A percentile compares a stretch with the other conserved stretches of the same genome.
Conservation (phyloP, 768 basidiomycete genomes). For the Boletellus ananiceps region DNA sequence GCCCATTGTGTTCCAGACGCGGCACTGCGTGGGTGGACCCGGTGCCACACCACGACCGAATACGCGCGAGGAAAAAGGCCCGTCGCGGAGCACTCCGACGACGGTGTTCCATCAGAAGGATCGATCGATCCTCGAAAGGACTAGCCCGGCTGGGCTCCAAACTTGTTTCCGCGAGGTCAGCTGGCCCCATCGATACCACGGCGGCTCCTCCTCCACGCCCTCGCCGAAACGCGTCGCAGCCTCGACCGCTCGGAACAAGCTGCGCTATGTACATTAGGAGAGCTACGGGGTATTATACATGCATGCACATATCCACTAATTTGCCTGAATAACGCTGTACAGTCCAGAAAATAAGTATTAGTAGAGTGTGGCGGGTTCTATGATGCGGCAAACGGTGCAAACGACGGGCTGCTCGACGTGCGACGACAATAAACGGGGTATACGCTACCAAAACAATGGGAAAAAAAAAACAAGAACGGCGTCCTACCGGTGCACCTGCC, state of each 20-base stretch:
- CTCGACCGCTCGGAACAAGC: constrained; percentile 11
- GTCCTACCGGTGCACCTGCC: constrained; percentile 54
- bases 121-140: constrained; percentile 24
- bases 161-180: constrained; percentile 9
- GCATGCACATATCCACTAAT: constrained; percentile 37
- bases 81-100: too few species aligned
- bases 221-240: constrained; percentile 8
- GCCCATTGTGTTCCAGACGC: too few species aligned
- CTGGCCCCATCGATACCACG: constrained; percentile 1
- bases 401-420: constrained; percentile 11
- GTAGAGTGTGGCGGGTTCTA: constrained; percentile 31
- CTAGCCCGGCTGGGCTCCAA: constrained; percentile 8
- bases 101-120: constrained; percentile 33
- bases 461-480: not conserved
- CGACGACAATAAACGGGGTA: constrained; percentile 36
- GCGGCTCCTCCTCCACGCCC: too few species aligned
- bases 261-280: constrained; percentile 32
- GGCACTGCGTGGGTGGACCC: too few species aligned
- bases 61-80: too few species aligned
- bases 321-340: constrained; percentile 34
- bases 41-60: too few species aligned
- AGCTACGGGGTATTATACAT: constrained; percentile 32
- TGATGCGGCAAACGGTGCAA: constrained; percentile 12
- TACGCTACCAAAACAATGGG: constrained; percentile 25
- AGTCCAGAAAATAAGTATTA: constrained; percentile 33